phyloP scores from a whole-genome alignment of 345 rosid species.

The Chamaenerion angustifolium region DNA sequence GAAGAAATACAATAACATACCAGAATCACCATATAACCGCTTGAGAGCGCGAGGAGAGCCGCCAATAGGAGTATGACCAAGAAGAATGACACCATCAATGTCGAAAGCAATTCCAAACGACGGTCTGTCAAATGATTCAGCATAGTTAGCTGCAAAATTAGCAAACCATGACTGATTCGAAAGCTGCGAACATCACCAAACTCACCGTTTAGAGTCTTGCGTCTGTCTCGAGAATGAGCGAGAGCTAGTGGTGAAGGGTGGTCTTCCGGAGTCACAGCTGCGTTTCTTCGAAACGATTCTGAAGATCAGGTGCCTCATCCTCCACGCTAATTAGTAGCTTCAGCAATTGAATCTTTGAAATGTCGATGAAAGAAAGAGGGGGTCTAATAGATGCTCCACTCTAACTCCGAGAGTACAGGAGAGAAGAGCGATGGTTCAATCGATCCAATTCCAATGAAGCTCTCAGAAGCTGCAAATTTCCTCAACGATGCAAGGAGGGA shows the following conservation, averaged over 20 bases:
- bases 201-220: conserved; percentile 17
- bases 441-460: neutral
- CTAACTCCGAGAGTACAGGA: neutral
- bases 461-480: neutral
- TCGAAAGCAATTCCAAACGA: conserved; percentile 77
- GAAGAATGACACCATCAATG: conserved; percentile 77
- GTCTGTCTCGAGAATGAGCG: conserved; percentile 21
- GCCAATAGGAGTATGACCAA: conserved; percentile 58
- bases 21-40: conserved; percentile 40
- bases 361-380: neutral
- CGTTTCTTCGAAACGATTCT: conserved; percentile 6
- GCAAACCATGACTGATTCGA: too few relatives aligned
- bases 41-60: conserved; percentile 52
- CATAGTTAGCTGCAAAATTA: too few relatives aligned
- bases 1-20: conserved; percentile 11
- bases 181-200: neutral
- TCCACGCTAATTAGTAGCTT: neutral
- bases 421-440: neutral
- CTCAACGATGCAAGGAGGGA: neutral
- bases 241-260: conserved; percentile 6
- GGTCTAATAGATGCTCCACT: neutral
- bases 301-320: conserved; percentile 5
- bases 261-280: conserved; percentile 8
- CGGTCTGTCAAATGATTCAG: conserved; percentile 14
- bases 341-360: neutral